Percentiles rank a stretch among this genome's conserved stretches.
phyloP scores from a whole-genome alignment of 176 grass and related monocot genomes.

The Carex littledalei region DNA sequence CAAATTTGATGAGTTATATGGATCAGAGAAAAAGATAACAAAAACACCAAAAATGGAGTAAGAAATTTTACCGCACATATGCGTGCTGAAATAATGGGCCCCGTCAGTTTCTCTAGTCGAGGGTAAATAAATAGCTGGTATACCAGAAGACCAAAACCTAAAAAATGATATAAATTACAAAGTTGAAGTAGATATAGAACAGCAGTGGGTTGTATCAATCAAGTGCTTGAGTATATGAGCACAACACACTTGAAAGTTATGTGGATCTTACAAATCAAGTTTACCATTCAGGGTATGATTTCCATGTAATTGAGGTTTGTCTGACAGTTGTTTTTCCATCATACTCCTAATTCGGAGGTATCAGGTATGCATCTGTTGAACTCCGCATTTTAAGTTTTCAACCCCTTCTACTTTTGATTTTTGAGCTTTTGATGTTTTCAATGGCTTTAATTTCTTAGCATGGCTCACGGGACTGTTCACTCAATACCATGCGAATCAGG shows the following conservation, averaged over 20 bases:
- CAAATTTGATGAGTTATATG: background rate
- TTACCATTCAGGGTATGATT: background rate
- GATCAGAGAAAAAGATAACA: constrained; percentile 1
- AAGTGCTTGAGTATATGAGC: background rate
- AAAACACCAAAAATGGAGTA: background rate
- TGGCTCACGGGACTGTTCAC: background rate
- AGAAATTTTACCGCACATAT: constrained; percentile 41
- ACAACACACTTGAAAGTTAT: background rate
- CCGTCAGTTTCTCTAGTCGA: constrained; percentile 32
- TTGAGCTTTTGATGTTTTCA: background rate
- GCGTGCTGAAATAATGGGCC: constrained; percentile 48
- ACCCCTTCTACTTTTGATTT: background rate
- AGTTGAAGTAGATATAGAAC: background rate
- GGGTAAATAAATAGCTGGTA: constrained; percentile 73
- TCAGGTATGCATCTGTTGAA: background rate
- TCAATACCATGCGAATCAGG: background rate
- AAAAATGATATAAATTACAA: constrained; percentile 16
- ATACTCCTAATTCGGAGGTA: background rate
- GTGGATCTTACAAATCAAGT: background rate
- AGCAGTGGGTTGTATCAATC: background rate
- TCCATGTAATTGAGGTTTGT: background rate
- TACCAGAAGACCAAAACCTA: constrained; percentile 55
- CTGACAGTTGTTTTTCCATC: background rate
- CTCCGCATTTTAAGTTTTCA: background rate
- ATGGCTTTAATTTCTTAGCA: background rate